These are phyloP conservation scores for Lenzites betulinus DNA, from an alignment of 768 basidiomycete species.

Conservation along the genomic window DNA sequence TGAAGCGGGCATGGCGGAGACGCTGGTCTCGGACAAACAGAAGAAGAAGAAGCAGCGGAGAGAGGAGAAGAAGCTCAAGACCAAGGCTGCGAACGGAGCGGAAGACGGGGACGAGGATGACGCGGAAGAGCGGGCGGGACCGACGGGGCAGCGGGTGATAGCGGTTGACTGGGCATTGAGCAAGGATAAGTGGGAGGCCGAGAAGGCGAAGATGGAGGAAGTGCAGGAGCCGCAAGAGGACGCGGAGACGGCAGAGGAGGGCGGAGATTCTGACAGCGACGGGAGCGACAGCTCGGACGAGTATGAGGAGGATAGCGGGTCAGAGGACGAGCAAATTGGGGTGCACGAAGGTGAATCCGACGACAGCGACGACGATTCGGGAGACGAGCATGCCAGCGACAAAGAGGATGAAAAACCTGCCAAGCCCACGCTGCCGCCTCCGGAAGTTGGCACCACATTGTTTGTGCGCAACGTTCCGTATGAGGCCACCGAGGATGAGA, in stretches of 20 bases:
- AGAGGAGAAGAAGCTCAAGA: slow-evolving; percentile 49
- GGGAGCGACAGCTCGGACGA: slow-evolving; percentile 27
- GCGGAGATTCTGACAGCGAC: slow-evolving; percentile 28
- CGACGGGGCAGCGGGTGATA: slow-evolving; percentile 56
- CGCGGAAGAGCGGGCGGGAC: slow-evolving; percentile 40
- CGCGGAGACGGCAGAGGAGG: slow-evolving; percentile 37
- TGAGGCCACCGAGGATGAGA: slow-evolving; percentile 89
- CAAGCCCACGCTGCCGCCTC: slow-evolving; percentile 74
- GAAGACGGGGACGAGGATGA: slow-evolving; percentile 35
- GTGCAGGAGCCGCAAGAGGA: slow-evolving; percentile 36
- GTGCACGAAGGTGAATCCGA: slow-evolving; percentile 21
- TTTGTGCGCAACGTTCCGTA: slow-evolving; percentile 96
- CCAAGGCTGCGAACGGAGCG: slow-evolving; percentile 22
- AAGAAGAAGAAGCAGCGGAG: slow-evolving; percentile 64
- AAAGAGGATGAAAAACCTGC: slow-evolving; percentile 45
- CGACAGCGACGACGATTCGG: slow-evolving; percentile 37
- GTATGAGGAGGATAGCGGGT: slow-evolving; percentile 34
- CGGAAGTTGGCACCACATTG: slow-evolving; percentile 87
- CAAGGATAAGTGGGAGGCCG: slow-evolving; percentile 90
- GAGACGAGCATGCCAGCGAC: slow-evolving; percentile 28
- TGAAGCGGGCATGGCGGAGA: slow-evolving; percentile 60
- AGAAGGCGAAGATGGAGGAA: slow-evolving; percentile 53
- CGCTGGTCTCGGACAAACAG: slow-evolving; percentile 61
- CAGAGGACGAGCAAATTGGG: slow-evolving; percentile 36
- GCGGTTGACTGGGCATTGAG: slow-evolving; percentile 97